Conservation (phyloP, 1,284 basidiomycete species). For the Apiotrichum mycotoxinovorans region DNA sequence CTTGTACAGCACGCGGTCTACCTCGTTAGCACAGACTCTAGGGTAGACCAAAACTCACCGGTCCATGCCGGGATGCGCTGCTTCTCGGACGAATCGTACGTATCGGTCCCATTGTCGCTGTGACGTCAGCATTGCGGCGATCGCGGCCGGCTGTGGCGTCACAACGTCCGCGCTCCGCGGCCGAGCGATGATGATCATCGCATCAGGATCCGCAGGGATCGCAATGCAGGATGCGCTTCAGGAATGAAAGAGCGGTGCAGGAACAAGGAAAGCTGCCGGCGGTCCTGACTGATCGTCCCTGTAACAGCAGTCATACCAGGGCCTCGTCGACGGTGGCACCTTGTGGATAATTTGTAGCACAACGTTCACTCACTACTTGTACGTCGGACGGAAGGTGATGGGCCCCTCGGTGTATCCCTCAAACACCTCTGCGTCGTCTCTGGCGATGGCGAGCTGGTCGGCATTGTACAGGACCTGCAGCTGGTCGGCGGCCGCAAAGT, state of each 20-base stretch:
- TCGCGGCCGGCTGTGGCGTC: not conserved
- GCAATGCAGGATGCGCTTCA: no score
- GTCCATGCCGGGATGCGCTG: conserved; percentile 97
- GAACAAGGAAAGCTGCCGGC: no score
- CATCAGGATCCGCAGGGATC: no score
- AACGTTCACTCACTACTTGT: conserved; percentile 53
- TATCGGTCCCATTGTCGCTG: conserved; percentile 59
- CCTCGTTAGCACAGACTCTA: not conserved
- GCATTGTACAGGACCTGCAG: conserved; percentile 69
- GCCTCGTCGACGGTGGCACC: no score
- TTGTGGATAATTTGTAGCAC: no score
- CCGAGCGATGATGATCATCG: not conserved
- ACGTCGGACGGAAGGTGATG: conserved; percentile 63
- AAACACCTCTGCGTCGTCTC: conserved; percentile 70
- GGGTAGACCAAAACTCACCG: conserved; percentile 54
- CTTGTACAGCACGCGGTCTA: conserved; percentile 86
- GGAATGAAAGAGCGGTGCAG: no score
- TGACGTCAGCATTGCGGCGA: not conserved
- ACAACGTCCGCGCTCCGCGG: not conserved
- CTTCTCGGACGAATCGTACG: conserved; percentile 95
- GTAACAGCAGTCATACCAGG: no score
- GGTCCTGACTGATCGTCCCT: no score
- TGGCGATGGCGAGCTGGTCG: conserved; percentile 76
- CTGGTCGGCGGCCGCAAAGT: conserved; percentile 61
- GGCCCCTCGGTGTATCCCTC: conserved; percentile 82